These are phyloP conservation scores for Metarhizium guizhouense DNA, from an alignment of 2,329 filamentous ascomycete species.

Conservation along the genomic window DNA sequence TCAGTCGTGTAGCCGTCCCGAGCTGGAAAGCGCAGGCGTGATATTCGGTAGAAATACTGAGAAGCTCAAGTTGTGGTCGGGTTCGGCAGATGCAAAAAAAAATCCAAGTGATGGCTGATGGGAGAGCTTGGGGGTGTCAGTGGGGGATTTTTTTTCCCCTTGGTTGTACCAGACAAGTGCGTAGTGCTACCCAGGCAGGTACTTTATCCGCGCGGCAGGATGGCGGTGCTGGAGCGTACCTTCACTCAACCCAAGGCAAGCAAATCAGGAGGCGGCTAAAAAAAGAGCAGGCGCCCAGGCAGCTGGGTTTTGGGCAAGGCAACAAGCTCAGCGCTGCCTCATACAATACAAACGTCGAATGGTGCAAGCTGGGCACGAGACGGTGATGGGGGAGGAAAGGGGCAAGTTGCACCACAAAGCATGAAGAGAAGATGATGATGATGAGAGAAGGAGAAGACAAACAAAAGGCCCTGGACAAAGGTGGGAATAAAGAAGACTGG, in stretches of 20 bases:
- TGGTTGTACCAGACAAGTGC: background rate
- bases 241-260: background rate
- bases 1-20: conserved; percentile 11
- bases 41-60: background rate
- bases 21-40: conserved; percentile 8
- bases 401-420: background rate
- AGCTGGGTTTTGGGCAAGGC: conserved; percentile 8
- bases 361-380: no score
- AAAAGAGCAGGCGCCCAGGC: background rate
- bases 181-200: background rate
- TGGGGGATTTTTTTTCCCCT: background rate
- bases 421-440: background rate
- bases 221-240: background rate
- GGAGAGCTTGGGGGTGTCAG: background rate
- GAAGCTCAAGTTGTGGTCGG: background rate
- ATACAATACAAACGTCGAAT: conserved; percentile 14
- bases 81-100: background rate
- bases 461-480: background rate
- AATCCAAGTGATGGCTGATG: background rate
- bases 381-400: background rate
- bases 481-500: background rate
- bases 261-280: background rate
- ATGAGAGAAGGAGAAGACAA: background rate
- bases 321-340: conserved; percentile 6
- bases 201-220: background rate